phyloP scores from a whole-genome alignment of 768 basidiomycete genomes.

The Suillus luteus region DNA sequence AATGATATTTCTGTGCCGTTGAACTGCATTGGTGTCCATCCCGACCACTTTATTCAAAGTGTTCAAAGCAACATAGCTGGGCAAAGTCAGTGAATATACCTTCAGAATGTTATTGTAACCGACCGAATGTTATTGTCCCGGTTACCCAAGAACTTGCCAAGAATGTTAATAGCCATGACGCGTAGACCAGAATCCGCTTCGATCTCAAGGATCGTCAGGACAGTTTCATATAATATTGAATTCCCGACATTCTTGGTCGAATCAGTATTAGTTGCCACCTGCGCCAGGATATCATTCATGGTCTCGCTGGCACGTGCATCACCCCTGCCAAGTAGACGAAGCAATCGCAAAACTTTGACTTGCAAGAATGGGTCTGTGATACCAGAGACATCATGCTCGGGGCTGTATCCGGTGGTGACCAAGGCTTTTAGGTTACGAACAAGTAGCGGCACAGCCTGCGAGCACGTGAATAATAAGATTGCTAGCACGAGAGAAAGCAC shows the following conservation, averaged over 20 bases:
- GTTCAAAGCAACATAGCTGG: constrained; percentile 94
- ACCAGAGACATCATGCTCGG: constrained; percentile 99
- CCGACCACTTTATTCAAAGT: constrained; percentile 98
- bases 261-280: constrained; percentile 99
- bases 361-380: constrained; percentile 97
- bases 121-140: constrained; percentile 98
- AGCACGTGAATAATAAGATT: constrained; percentile 14
- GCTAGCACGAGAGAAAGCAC: constrained; percentile 23
- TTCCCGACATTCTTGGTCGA: constrained; percentile 98
- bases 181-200: constrained; percentile 94
- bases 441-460: constrained; percentile 85
- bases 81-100: constrained; percentile 12
- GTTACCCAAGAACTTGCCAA: constrained; percentile 97
- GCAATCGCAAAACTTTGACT: constrained; percentile 86
- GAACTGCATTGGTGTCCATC: constrained; percentile 97
- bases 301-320: constrained; percentile 87
- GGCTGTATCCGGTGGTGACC: constrained; percentile 95
- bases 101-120: constrained; percentile 21
- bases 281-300: constrained; percentile 98
- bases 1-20: constrained; percentile 96
- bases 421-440: constrained; percentile 94
- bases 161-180: constrained; percentile 99
- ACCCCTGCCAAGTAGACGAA: constrained; percentile 85
- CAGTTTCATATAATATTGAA: constrained; percentile 96
- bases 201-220: constrained; percentile 93